These are phyloP conservation scores for Didymella arachidicola DNA, from an alignment of 2,329 filamentous ascomycete species.

Conservation along the genomic window DNA sequence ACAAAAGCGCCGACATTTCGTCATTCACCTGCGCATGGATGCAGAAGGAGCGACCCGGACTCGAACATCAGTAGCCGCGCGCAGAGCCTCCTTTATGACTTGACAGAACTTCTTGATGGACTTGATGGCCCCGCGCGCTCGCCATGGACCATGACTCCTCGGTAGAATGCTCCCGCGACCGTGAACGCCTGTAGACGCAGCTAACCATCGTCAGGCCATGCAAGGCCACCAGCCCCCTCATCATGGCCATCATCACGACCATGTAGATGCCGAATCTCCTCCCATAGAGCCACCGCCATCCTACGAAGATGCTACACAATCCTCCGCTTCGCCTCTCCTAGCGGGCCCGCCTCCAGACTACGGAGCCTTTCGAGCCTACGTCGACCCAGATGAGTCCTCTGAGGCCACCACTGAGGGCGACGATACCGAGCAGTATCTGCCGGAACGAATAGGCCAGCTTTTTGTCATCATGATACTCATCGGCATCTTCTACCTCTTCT, in stretches of 20 bases:
- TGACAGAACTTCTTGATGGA: slow-evolving; percentile 2
- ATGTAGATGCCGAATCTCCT: slow-evolving; percentile 16
- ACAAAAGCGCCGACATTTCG: slow-evolving; percentile 21
- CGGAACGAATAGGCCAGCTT: slow-evolving; percentile 42
- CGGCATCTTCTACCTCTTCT: slow-evolving; percentile 44
- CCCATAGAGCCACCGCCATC: slow-evolving; percentile 45
- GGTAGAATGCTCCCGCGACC: slow-evolving; percentile 3
- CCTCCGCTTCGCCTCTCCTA: slow-evolving; percentile 37
- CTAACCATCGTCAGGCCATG: slow-evolving; percentile 21
- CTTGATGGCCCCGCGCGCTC: slow-evolving; percentile 10
- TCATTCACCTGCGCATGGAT: slow-evolving; percentile 30
- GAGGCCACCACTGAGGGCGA: slow-evolving; percentile 42
- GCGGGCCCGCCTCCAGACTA: slow-evolving; percentile 42
- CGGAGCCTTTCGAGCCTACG: slow-evolving; percentile 40
- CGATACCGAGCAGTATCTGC: slow-evolving; percentile 30
- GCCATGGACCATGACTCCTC: slow-evolving; percentile 11
- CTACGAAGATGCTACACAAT: slow-evolving; percentile 44
- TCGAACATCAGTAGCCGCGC: slow-evolving; percentile 3
- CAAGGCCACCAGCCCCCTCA: slow-evolving; percentile 24
- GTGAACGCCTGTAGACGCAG: slow-evolving; percentile 8
- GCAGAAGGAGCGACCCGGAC: slow-evolving; percentile 24
- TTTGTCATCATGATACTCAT: slow-evolving; percentile 40
- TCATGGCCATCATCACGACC: slow-evolving; percentile 16
- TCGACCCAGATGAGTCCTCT: slow-evolving; percentile 41
- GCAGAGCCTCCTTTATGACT: slow-evolving; percentile 8